Evolutionary conservation across 257 asterid species (phyloP).

Genomic region (Ballota nigra): DNA sequence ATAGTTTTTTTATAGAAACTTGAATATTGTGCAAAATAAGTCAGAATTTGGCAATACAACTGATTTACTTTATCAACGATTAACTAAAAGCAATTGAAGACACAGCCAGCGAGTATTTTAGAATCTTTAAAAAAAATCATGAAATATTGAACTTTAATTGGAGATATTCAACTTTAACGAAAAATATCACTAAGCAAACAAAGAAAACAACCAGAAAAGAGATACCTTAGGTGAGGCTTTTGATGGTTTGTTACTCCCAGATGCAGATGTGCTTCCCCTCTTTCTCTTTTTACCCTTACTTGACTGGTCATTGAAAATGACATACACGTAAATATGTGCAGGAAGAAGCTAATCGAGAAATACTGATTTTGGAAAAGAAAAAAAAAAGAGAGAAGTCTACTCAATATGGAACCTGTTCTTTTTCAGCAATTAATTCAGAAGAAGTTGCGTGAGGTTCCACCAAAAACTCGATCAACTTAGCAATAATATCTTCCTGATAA

Average conservation of each 20-base stretch:
- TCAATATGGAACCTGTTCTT: conserved; percentile 56
- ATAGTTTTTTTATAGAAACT: not conserved
- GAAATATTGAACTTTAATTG: conserved; percentile 6
- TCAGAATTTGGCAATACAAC: not conserved
- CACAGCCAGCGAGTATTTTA: not conserved
- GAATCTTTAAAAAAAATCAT: not conserved
- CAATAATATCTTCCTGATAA: conserved; percentile 71
- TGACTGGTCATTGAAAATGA: conserved; percentile 38
- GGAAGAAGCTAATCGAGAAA: conserved; percentile 1
- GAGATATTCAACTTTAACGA: not conserved
- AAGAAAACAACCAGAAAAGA: not conserved
- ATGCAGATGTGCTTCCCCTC: conserved; percentile 49
- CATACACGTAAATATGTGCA: not conserved
- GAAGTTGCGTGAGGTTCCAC: conserved; percentile 73
- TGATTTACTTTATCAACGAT: not conserved
- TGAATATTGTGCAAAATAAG: not conserved
- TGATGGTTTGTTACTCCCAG: conserved; percentile 50
- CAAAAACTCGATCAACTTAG: conserved; percentile 73
- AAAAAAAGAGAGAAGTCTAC: too few species aligned
- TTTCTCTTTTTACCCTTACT: conserved; percentile 75
- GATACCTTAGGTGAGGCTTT: conserved; percentile 66
- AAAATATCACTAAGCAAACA: not conserved
- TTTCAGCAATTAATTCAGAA: conserved; percentile 60
- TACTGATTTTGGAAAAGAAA: not conserved
- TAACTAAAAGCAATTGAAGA: not conserved